A percentile compares a stretch with the other conserved stretches of the same genome.
Conservation (phyloP, 2,329 filamentous ascomycete genomes). For the Achaetomium macrosporum region DNA sequence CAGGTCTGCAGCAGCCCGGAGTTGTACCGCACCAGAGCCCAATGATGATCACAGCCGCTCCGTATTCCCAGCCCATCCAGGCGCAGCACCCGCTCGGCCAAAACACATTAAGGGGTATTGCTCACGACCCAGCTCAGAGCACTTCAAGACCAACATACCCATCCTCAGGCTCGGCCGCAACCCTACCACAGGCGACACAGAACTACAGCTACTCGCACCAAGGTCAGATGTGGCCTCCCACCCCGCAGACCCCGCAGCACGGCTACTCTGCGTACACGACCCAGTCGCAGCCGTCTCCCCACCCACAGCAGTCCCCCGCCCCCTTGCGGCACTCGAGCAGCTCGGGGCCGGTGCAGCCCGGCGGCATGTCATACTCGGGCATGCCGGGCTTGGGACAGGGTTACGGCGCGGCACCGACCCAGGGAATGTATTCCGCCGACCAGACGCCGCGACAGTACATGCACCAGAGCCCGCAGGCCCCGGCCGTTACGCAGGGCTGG, state of each 20-base stretch:
- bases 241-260: conserved; percentile 57
- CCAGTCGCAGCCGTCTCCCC: conserved; percentile 44
- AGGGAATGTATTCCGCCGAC: conserved; percentile 56
- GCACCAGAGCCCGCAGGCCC: conserved; percentile 53
- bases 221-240: conserved; percentile 61
- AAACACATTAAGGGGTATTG: conserved; percentile 61
- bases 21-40: conserved; percentile 57
- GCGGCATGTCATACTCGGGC: conserved; percentile 53
- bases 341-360: conserved; percentile 50
- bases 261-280: conserved; percentile 45
- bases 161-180: conserved; percentile 47
- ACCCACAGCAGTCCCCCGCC: conserved; percentile 51
- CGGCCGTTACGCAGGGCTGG: conserved; percentile 46
- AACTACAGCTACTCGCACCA: conserved; percentile 56
- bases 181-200: conserved; percentile 46
- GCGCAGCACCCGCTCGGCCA: conserved; percentile 69
- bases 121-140: conserved; percentile 56
- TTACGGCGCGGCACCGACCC: conserved; percentile 46
- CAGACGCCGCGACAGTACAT: conserved; percentile 63
- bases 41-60: conserved; percentile 58
- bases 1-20: conserved; percentile 50
- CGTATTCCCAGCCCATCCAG: conserved; percentile 66
- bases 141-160: conserved; percentile 60
- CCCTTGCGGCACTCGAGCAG: conserved; percentile 52
- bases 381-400: conserved; percentile 57